Conservation (phyloP, 164 flowering plant genomes). For the Macadamia tetraphylla region DNA sequence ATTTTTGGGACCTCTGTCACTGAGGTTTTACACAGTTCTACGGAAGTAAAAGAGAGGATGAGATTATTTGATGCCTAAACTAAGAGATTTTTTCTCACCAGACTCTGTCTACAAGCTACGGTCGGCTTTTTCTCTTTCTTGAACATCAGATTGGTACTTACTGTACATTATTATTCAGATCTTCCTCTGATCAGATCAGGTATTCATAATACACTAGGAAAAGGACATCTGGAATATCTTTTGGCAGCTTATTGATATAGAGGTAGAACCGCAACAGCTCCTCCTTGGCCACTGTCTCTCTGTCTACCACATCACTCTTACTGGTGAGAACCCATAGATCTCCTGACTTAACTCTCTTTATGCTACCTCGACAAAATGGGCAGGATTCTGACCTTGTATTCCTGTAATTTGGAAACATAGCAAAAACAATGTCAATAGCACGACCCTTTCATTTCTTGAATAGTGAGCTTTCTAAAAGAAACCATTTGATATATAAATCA, state of each 20-base stretch:
- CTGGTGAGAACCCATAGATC: conserved; percentile 94
- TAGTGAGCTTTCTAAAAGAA: not conserved
- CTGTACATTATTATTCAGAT: conserved; percentile 36
- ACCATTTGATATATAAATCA: not conserved
- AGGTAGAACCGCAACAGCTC: conserved; percentile 73
- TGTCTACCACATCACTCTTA: conserved; percentile 63
- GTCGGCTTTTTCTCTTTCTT: conserved; percentile 21
- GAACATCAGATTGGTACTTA: conserved; percentile 3
- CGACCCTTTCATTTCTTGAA: not conserved
- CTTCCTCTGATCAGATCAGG: conserved; percentile 40
- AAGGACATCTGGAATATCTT: conserved; percentile 51
- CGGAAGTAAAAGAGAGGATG: too few relatives aligned
- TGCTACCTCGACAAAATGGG: conserved; percentile 91
- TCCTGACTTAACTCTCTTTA: conserved; percentile 45
- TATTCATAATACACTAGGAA: conserved; percentile 59
- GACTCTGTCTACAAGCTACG: conserved; percentile 51
- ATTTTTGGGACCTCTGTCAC: too few relatives aligned
- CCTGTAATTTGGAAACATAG: conserved; percentile 41
- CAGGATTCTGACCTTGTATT: conserved; percentile 82
- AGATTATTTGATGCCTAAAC: too few relatives aligned
- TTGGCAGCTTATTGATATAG: conserved; percentile 70
- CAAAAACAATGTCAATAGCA: not conserved
- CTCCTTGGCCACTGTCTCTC: conserved; percentile 57
- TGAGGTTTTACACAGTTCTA: too few relatives aligned
- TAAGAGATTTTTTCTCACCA: conserved; percentile 20